These are phyloP conservation scores for Lachnellula subtilissima DNA, from an alignment of 2,329 filamentous ascomycete species.

Conservation along the genomic window DNA sequence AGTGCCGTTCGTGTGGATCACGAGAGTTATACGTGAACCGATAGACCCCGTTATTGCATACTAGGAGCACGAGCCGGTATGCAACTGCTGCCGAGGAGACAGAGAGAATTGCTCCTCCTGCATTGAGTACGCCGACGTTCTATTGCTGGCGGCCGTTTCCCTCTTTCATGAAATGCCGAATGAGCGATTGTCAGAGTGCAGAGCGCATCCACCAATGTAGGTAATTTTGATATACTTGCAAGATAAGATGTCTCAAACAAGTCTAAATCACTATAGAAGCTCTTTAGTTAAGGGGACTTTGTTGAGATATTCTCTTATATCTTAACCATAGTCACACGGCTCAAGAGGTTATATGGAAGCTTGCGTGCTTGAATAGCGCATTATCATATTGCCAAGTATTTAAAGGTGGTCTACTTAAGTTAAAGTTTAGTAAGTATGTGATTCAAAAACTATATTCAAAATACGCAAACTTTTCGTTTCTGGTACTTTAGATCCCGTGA, in stretches of 20 bases:
- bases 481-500: neutral
- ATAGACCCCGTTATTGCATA: slow-evolving; percentile 22
- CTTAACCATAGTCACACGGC: too few relatives aligned
- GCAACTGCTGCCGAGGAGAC: slow-evolving; percentile 21
- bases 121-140: slow-evolving; percentile 28
- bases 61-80: slow-evolving; percentile 24
- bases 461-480: neutral
- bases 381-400: too few relatives aligned
- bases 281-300: too few relatives aligned
- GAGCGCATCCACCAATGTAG: too few relatives aligned
- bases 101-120: slow-evolving; percentile 24
- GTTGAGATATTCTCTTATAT: too few relatives aligned
- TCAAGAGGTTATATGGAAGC: too few relatives aligned
- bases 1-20: slow-evolving; percentile 33
- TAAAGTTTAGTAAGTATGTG: too few relatives aligned
- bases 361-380: too few relatives aligned
- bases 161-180: slow-evolving; percentile 35
- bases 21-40: slow-evolving; percentile 34
- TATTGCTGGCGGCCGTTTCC: slow-evolving; percentile 31
- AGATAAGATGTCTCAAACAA: too few relatives aligned
- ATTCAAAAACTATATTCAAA: neutral
- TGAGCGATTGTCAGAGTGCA: slow-evolving; percentile 35
- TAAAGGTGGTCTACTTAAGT: too few relatives aligned
- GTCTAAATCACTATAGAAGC: too few relatives aligned
- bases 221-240: too few relatives aligned